These are phyloP conservation scores for Chaetomiaceae sp. DNA, from an alignment of 2,329 filamentous ascomycete genomes.

Conservation along the genomic window DNA sequence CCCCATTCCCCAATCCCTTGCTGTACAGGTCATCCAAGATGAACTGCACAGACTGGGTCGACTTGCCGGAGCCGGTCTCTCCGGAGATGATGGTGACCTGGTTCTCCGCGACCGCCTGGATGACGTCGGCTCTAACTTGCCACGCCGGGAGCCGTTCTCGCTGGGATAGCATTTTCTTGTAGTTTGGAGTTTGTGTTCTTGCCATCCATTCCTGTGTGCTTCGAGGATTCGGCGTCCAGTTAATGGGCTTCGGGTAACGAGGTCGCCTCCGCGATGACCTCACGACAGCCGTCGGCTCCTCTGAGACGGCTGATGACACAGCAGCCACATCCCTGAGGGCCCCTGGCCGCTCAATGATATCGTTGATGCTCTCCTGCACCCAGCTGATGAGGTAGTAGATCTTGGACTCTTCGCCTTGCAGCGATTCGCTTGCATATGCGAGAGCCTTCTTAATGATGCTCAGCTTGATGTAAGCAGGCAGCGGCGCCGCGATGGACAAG, in stretches of 20 bases:
- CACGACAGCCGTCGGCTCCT: slow-evolving; percentile 36
- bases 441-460: slow-evolving; percentile 78
- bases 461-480: slow-evolving; percentile 90
- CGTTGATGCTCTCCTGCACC: slow-evolving; percentile 78
- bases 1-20: slow-evolving; percentile 66
- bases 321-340: slow-evolving; percentile 78
- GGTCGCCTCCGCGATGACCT: slow-evolving; percentile 31
- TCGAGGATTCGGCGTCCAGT: slow-evolving; percentile 56
- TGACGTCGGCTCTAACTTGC: slow-evolving; percentile 72
- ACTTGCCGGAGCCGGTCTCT: slow-evolving; percentile 95
- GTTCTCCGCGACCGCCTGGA: slow-evolving; percentile 67
- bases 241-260: slow-evolving; percentile 54
- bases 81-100: slow-evolving; percentile 96
- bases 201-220: slow-evolving; percentile 66
- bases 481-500: slow-evolving; percentile 62
- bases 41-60: slow-evolving; percentile 94
- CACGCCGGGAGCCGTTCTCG: slow-evolving; percentile 80
- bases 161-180: slow-evolving; percentile 70
- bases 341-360: slow-evolving; percentile 80
- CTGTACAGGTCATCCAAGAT: slow-evolving; percentile 86
- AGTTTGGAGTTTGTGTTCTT: slow-evolving; percentile 59
- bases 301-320: slow-evolving; percentile 63
- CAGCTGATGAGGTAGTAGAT: slow-evolving; percentile 87
- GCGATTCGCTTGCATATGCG: slow-evolving; percentile 62
- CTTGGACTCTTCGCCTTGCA: slow-evolving; percentile 81